These are phyloP conservation scores for Umbelopsis vinacea DNA, from an alignment of 192 early-diverging fungal species.

Conservation along the genomic window DNA sequence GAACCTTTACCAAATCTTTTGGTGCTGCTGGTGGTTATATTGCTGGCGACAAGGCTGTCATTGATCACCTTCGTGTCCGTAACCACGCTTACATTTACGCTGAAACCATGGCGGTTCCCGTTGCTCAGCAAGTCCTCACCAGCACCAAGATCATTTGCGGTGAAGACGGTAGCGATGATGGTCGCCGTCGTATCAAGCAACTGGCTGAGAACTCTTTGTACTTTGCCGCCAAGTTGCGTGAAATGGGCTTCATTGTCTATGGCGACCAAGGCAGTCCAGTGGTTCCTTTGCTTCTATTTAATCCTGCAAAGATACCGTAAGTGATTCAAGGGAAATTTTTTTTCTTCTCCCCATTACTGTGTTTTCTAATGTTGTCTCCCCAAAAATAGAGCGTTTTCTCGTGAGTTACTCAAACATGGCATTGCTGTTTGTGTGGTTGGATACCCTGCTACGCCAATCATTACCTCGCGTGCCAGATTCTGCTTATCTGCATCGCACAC, in stretches of 20 bases:
- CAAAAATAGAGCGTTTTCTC: conserved; percentile 77
- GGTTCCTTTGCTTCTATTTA: conserved; percentile 81
- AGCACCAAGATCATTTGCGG: conserved; percentile 71
- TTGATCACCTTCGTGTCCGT: conserved; percentile 75
- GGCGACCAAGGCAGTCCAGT: conserved; percentile 82
- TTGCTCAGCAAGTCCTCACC: conserved; percentile 80
- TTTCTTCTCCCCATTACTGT: too few species aligned
- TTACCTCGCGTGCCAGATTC: conserved; percentile 92
- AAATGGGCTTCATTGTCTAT: conserved; percentile 86
- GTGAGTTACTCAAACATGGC: conserved; percentile 85
- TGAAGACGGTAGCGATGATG: conserved; percentile 69
- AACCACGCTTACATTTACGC: conserved; percentile 79
- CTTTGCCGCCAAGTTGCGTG: conserved; percentile 71
- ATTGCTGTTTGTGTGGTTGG: conserved; percentile 97
- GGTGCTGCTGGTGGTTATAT: conserved; percentile 94
- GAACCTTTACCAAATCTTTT: conserved; percentile 92
- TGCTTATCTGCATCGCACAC: conserved; percentile 95
- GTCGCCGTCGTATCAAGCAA: conserved; percentile 75
- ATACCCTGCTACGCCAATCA: conserved; percentile 98
- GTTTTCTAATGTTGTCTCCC: too few species aligned
- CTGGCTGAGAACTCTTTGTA: conserved; percentile 79
- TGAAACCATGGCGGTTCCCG: conserved; percentile 76
- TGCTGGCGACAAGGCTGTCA: conserved; percentile 68
- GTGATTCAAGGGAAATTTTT: neutral
- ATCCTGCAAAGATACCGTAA: conserved; percentile 84